phyloP scores from a whole-genome alignment of 1,139 yeast species.

The Sugiyamaella xylanicola region DNA sequence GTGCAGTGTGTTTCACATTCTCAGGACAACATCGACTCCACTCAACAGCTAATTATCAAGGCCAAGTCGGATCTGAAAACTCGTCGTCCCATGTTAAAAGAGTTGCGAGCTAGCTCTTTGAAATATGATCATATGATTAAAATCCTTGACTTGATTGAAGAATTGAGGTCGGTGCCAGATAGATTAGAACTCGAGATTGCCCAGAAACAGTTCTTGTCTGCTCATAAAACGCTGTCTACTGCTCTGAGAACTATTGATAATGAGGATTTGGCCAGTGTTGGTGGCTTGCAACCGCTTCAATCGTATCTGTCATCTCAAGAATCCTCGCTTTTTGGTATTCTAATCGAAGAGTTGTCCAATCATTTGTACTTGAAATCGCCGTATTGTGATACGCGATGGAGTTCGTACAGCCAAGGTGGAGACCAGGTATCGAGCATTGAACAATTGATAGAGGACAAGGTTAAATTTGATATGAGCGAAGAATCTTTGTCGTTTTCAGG shows the following conservation, averaged over 20 bases:
- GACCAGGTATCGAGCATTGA: slow-evolving; percentile 35
- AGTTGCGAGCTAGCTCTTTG: slow-evolving; percentile 63
- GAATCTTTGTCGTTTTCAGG: slow-evolving; percentile 34
- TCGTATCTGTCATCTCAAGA: slow-evolving; percentile 65
- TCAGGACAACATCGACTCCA: slow-evolving; percentile 54
- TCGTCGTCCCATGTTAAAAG: slow-evolving; percentile 59
- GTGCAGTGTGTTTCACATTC: slow-evolving; percentile 59
- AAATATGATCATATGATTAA: slow-evolving; percentile 71
- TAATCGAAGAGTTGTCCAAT: slow-evolving; percentile 74
- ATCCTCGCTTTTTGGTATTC: slow-evolving; percentile 61
- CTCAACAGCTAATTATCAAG: slow-evolving; percentile 53
- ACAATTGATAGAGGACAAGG: slow-evolving; percentile 39
- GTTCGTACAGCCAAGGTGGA: slow-evolving; percentile 35
- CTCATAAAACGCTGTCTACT: slow-evolving; percentile 61
- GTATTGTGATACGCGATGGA: slow-evolving; percentile 43
- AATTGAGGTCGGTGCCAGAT: slow-evolving; percentile 60
- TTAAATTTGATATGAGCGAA: slow-evolving; percentile 37
- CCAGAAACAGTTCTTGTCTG: slow-evolving; percentile 69
- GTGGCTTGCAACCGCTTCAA: slow-evolving; percentile 60
- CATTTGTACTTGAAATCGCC: slow-evolving; percentile 68
- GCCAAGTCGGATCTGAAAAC: slow-evolving; percentile 53
- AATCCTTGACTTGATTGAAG: slow-evolving; percentile 68
- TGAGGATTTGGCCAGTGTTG: slow-evolving; percentile 62
- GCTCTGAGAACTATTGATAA: slow-evolving; percentile 61
- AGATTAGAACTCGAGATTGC: slow-evolving; percentile 64